Conservation (phyloP, 345 rosid species). For the Carallia pectinifolia region DNA sequence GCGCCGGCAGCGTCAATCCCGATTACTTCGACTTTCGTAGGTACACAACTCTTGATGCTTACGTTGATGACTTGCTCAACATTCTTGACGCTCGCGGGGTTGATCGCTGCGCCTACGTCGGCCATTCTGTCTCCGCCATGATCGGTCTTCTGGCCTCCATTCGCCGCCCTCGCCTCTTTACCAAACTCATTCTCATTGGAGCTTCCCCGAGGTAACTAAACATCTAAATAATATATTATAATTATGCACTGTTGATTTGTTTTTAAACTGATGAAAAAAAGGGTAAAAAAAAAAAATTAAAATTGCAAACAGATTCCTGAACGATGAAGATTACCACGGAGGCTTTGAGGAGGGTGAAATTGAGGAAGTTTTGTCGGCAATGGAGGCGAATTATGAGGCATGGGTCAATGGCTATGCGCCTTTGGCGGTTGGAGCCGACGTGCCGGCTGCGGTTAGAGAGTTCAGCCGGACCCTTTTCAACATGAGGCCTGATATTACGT, state of each 20-base stretch:
- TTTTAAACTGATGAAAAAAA: no score
- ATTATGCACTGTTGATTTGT: no score
- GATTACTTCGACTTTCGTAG: slow-evolving; percentile 59
- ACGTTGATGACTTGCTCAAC: slow-evolving; percentile 71
- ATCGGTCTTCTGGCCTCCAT: slow-evolving; percentile 79
- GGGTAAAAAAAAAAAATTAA: no score
- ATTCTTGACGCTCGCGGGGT: slow-evolving; percentile 69
- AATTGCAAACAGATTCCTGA: slow-evolving; percentile 20
- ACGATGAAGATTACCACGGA: slow-evolving; percentile 66
- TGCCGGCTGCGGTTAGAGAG: slow-evolving; percentile 75
- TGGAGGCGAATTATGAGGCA: slow-evolving; percentile 77
- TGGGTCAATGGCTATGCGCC: slow-evolving; percentile 83
- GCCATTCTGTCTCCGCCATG: slow-evolving; percentile 93
- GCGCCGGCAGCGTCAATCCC: slow-evolving; percentile 89
- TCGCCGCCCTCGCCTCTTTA: slow-evolving; percentile 74
- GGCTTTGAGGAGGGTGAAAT: slow-evolving; percentile 68
- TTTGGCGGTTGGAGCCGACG: slow-evolving; percentile 73
- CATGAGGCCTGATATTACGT: slow-evolving; percentile 83
- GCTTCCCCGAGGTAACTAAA: slow-evolving; percentile 65
- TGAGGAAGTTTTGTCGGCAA: slow-evolving; percentile 63
- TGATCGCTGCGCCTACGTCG: slow-evolving; percentile 59
- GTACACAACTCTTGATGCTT: slow-evolving; percentile 69
- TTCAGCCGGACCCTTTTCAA: slow-evolving; percentile 83
- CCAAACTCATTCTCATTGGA: slow-evolving; percentile 70
- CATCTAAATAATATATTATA: no score